Evolutionary conservation across 352 stramenopile species (phyloP), one percentile per base, ranked within the genome.

Genomic region (Albugo laibachii): DNA sequence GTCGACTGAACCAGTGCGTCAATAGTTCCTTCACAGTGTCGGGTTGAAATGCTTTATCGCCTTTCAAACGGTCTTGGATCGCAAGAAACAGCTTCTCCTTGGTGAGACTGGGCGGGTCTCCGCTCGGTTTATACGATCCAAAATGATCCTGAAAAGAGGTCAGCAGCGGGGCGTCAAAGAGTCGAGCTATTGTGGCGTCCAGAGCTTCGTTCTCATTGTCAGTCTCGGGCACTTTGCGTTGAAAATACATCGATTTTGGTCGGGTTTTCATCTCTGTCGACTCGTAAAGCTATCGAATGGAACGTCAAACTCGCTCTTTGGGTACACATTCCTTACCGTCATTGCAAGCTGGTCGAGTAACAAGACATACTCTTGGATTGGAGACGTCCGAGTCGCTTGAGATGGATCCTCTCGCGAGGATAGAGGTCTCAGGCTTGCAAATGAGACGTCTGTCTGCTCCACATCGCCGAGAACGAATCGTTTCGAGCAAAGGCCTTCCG

Each of bases 331-430:
- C 1, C 51, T 5, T 53, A 81, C 68, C 50, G 69, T 80, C 61
- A 81, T 64, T 1, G 66, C 66, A 14, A 84, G 52, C 37, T 84
- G 69, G 36, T 84, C 66, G 5, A 84, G 56, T 19, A 84, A 39
- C 47, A 77, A 78, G 14, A 77, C 18, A 14, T 63, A 61, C 14
- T 84, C 55, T 1, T 8, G 24, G 8, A 31, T 31, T 8, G 24
- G 24, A 31, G 24, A 8, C 8, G 24, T 31, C 24, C 24, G 3
- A 31, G 24, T 31, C 24, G 24, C 24, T 31, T 31, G 24, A 10
- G 24, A 3, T 31, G 3, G 24, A 31, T 31, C 24, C 24, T 31
- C 8, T 31, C 3, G 24, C 24, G 24, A n/a, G n/a, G n/a, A 31
- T 31, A 31, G 3, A 31, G 24, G 24, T 31, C 24, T 31, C 8